Base-by-base conservation (phyloP, 2,329 filamentous ascomycete genomes). In the Aureobasidium zeae region DNA sequence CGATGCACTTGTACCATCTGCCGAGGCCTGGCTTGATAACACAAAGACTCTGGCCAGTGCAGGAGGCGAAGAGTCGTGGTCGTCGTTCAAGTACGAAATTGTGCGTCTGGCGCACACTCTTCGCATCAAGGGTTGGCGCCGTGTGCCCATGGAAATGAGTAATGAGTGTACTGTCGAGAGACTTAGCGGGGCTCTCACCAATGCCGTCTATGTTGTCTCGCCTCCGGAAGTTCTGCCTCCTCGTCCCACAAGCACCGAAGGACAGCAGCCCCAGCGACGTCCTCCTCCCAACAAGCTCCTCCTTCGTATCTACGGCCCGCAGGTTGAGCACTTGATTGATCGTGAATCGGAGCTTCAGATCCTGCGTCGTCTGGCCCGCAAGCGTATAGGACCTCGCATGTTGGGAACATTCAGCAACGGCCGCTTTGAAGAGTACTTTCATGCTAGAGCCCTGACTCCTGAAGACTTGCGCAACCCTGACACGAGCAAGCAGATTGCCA, bases 251-350 rank as follows among this genome's bases (percentile, higher is more conserved):
- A 54, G 58, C n/a, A 62, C 59, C 26, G 64, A 69, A 15, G 51
- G 53, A 25, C 31, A 44, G 9, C 17, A 49, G 56, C 57, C 28
- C 59, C 5, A 30, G 16, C 33, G 32, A 25, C 30, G 31, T 3
- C 37, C 30, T 17, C 60, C 66, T 51, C 74, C 76, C 36, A 68
- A 72, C 64, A 94, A 94, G 62, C 70, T 98, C 2, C 72, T 98
- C 0, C 72, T 98, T 13, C 82, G 91, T 28, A 83, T 98, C 47
- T 98, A 98, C 55, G 91, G 91, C 0, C 87, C 89, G 0, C 86
- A 96, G 56, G 89, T 93, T 2, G 89, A 94, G 57, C 86, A 96
- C 61, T 73, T 98, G 31, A 98, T 98, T 55, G 89, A 98, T 60
- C 77, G 91, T 48, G 85, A 95, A 45, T 83, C 83, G 17, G 91